Base-by-base conservation (phyloP, 1,284 basidiomycete species). In the Leccinum fuscescens region DNA sequence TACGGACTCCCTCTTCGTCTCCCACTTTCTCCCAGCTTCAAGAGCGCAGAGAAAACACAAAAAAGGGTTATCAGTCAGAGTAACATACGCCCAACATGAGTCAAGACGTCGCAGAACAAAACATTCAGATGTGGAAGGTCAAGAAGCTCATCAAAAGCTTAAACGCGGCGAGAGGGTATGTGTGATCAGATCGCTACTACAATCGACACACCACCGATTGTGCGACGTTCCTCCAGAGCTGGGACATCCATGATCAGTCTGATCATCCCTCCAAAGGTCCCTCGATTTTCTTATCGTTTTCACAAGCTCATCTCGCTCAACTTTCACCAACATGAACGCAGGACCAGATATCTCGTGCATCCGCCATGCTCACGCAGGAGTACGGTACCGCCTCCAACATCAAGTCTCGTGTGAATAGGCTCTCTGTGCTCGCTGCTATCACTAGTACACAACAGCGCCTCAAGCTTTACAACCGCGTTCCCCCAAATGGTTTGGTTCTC, bases 211-310 rank as follows among this genome's bases (percentile, higher is more conserved):
- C 58, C 56, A 17, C 51, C 72, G 56, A 70, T 72, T 17, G 17
- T 44, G 8, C 33, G 9, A 2, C 20, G 4, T 56, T 9, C 8
- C 6, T 52, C 49, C 31, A 73, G 90, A 68, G 96, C 96, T 66
- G 96, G 96, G 67, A 99, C 96, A 61, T 97, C 94, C 70, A 99
- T 99, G 96, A 99, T 99, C 82, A 94, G 92, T 77, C 84, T 99
- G 69, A 96, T 99, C 77, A 86, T 98, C 61, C 96, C 96, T 24
- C 96, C 96, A 57, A 93, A 93, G 82, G 93, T 94, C 65, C 64
- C 80, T 64, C 50, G 62, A 65, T 72, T 62, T 60, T 56, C 54
- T 66, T 24, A 57, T 68, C 65, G 22, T 54, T 37, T 54, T 59
- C 14, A 27, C 17, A 35, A 17, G 37, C 12, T 54, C 27, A 48